Base-by-base conservation (phyloP, 768 basidiomycete genomes). In the Termitomyces sp. region DNA sequence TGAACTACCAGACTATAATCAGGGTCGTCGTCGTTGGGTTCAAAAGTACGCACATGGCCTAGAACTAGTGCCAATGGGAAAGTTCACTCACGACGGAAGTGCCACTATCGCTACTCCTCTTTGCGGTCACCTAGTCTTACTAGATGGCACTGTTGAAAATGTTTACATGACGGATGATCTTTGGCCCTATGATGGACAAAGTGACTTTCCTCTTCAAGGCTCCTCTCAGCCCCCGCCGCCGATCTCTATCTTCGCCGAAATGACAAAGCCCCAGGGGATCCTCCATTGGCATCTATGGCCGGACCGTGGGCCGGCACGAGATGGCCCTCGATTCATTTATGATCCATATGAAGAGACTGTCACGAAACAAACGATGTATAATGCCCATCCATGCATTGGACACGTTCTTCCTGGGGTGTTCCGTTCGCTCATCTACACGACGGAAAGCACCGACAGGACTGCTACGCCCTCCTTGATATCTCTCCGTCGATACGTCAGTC, bases 121-220 rank as follows among this genome's bases (percentile, higher is more conserved):
- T 44, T 22, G 4, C 12, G 42, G 42, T 6, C 10, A 44, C 22
- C 20, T 22, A 22, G 12, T 44, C 4, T 13, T 22, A 5, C 12
- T 13, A 2, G 42, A 22, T 5, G 42, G 42, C 42, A 12, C 12
- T 20, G 42, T 70, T 37, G 54, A 49, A 13, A 62, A 64, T 49
- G 69, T 80, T 55, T 66, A 72, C 28, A 73, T 81, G 46, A 76
- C 78, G 9, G 79, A 81, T 58, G 67, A 73, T 36, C 69, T 69
- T 37, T 66, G 68, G 29, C 68, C 69, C 5, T 64, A 70, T 33
- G 69, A 66, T 37, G 55, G 55, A n/a, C 67, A 36, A 68, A 74
- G 49, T 73, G 71, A 46, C 20, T 70, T 70, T 16, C 63, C 56
- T 33, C 64, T 70, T 28, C 66, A 58, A 34, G 62, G 66, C 22